Conservation (phyloP, 2,329 filamentous ascomycete genomes). For the Apiospora aurea region DNA sequence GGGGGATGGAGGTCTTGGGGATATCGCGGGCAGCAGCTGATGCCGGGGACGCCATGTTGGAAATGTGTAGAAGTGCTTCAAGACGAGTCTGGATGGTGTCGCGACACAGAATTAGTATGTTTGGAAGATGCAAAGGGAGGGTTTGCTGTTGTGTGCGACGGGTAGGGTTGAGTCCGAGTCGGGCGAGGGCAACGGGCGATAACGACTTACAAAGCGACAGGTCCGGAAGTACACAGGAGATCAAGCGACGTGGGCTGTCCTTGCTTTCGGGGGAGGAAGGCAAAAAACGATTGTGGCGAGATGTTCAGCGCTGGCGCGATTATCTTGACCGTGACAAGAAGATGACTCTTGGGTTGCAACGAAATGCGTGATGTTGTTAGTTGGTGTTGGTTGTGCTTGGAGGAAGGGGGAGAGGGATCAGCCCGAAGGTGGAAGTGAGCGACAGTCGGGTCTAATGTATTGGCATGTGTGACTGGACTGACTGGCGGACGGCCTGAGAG, state of each 20-base stretch:
- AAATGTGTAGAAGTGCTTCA: constrained; percentile 56
- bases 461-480: constrained; percentile 22
- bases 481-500: background rate
- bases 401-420: constrained; percentile 45
- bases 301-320: constrained; percentile 62
- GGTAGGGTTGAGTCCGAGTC: constrained; percentile 27
- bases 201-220: constrained; percentile 43
- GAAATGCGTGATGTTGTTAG: constrained; percentile 45
- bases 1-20: constrained; percentile 63
- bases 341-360: constrained; percentile 59
- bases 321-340: constrained; percentile 64
- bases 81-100: constrained; percentile 47
- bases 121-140: constrained; percentile 19
- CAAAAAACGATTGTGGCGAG: constrained; percentile 42
- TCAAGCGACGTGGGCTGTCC: constrained; percentile 9
- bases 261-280: constrained; percentile 41
- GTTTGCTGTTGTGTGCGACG: constrained; percentile 30
- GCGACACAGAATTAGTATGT: constrained; percentile 42
- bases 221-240: constrained; percentile 42
- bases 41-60: constrained; percentile 70
- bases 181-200: constrained; percentile 28
- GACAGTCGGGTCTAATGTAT: constrained; percentile 40
- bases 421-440: constrained; percentile 44
- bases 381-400: constrained; percentile 60
- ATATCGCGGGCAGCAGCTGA: constrained; percentile 71